These are phyloP conservation scores for Larix kaempferi DNA, from an alignment of 75 land plant species.

Conservation along the genomic window DNA sequence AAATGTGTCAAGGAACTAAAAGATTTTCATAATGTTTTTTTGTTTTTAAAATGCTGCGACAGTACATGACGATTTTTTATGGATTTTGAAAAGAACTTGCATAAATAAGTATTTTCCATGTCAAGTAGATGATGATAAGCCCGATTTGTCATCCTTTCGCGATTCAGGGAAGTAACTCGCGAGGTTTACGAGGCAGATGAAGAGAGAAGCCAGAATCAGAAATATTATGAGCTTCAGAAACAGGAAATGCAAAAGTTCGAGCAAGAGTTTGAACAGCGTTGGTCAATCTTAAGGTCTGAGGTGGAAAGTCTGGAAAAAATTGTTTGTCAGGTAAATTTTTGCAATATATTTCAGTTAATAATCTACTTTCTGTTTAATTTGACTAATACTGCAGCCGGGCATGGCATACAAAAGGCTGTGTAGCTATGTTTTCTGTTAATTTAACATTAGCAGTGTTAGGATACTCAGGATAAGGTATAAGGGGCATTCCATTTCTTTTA, in stretches of 20 bases:
- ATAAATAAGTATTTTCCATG: neutral
- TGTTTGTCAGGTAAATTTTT: neutral
- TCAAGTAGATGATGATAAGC: neutral
- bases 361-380: neutral
- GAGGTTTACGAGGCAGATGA: neutral
- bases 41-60: neutral
- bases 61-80: neutral
- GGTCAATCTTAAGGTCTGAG: neutral
- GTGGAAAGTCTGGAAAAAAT: neutral
- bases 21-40: neutral
- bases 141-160: neutral
- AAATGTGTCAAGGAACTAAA: neutral
- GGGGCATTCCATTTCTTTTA: too few species aligned
- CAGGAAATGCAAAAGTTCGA: neutral
- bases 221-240: neutral
- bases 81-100: neutral
- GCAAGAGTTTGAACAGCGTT: neutral
- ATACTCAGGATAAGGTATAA: too few species aligned
- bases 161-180: neutral
- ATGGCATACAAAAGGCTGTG: too few species aligned
- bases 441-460: too few species aligned
- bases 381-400: too few species aligned
- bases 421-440: too few species aligned
- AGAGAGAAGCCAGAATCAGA: neutral
- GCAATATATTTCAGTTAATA: neutral